phyloP scores from a whole-genome alignment of 441 rosid species.

The Bocquillonia castaneifolia region DNA sequence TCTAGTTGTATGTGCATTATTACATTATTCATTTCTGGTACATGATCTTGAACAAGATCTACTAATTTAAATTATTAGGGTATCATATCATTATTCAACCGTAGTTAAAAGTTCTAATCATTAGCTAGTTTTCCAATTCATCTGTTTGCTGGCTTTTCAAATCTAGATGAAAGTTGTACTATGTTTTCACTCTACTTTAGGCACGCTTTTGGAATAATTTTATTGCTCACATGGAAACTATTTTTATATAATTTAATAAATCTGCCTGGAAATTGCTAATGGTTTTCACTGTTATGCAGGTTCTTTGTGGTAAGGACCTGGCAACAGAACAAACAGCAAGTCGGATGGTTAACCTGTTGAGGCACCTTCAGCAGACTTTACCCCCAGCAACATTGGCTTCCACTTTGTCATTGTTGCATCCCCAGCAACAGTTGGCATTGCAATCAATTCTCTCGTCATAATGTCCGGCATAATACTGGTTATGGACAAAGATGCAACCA shows the following conservation, averaged over 20 bases:
- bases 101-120: not conserved
- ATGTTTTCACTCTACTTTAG: not conserved
- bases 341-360: slow-evolving; percentile 69
- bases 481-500: slow-evolving; percentile 18
- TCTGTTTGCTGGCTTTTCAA: not conserved
- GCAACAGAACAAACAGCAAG: slow-evolving; percentile 75
- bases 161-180: not conserved
- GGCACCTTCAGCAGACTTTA: slow-evolving; percentile 86
- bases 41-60: not conserved
- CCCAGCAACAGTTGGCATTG: slow-evolving; percentile 85
- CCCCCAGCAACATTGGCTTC: slow-evolving; percentile 88
- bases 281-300: slow-evolving; percentile 33
- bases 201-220: not conserved
- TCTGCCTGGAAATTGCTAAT: not conserved
- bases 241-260: too few species aligned
- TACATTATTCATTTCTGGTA: too few species aligned
- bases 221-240: not conserved
- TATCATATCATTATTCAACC: too few species aligned
- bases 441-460: slow-evolving; percentile 84
- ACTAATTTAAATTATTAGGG: not conserved
- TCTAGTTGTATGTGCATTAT: not conserved
- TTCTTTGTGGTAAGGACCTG: slow-evolving; percentile 76
- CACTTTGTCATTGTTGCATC: slow-evolving; percentile 83
- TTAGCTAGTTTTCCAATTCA: not conserved
- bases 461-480: slow-evolving; percentile 15